Conservation (phyloP, 1,284 basidiomycete species). For the Cutaneotrichosporon sp. region DNA sequence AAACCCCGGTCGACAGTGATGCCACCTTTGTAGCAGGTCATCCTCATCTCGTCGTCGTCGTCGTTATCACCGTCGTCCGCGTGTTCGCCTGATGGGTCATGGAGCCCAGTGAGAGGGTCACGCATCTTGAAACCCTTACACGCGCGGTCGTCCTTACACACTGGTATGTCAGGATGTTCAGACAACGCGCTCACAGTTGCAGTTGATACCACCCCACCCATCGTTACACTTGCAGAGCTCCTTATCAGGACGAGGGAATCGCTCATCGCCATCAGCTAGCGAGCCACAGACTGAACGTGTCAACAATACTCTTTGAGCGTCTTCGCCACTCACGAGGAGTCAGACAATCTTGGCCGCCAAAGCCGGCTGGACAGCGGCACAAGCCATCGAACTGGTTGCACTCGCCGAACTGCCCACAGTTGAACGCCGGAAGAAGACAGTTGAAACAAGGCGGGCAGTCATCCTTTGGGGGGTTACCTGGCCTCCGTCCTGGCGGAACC, state of each 20-base stretch:
- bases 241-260: constrained; percentile 73
- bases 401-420: constrained; percentile 77
- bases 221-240: constrained; percentile 83
- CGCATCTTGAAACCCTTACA: constrained; percentile 73
- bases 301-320: neutral
- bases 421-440: constrained; percentile 76
- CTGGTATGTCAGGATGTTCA: constrained; percentile 53
- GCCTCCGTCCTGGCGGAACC: neutral
- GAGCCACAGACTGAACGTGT: constrained; percentile 74
- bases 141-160: constrained; percentile 76
- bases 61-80: constrained; percentile 50
- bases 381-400: constrained; percentile 86
- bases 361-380: constrained; percentile 85
- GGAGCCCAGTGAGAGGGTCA: constrained; percentile 30
- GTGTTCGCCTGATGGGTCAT: constrained; percentile 48
- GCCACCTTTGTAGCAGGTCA: constrained; percentile 92
- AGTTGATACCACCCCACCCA: constrained; percentile 94
- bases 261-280: constrained; percentile 79
- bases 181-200: constrained; percentile 68
- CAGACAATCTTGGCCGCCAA: constrained; percentile 85
- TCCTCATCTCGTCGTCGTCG: constrained; percentile 58
- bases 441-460: constrained; percentile 70
- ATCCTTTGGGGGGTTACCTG: constrained; percentile 20
- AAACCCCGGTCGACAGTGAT: constrained; percentile 87
- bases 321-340: constrained; percentile 61